A percentile compares a stretch with the other conserved stretches of the same genome.
Conservation (phyloP, 1,284 basidiomycete species). For the Irpex rosettiformis region DNA sequence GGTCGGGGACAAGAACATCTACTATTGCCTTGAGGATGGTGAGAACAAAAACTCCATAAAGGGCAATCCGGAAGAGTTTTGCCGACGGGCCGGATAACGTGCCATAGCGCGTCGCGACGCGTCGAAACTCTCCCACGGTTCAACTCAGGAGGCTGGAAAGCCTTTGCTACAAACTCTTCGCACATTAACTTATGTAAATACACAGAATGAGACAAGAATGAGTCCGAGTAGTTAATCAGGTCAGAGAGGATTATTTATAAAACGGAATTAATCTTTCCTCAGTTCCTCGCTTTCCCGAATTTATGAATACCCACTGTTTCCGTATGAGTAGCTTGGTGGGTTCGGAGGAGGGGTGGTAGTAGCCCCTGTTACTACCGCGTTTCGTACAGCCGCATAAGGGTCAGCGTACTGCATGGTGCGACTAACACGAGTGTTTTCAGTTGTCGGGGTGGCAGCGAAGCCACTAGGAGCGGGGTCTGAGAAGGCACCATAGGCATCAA, state of each 20-base stretch:
- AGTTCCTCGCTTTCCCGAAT: neutral
- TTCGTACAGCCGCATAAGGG: conserved; percentile 73
- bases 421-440: conserved; percentile 55
- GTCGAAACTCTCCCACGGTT: neutral
- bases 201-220: neutral
- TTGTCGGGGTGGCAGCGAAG: conserved; percentile 41
- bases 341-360: conserved; percentile 1
- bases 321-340: conserved; percentile 10
- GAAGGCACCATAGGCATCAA: conserved; percentile 87
- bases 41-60: neutral
- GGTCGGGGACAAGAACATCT: neutral
- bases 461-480: conserved; percentile 77
- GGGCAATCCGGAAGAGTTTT: neutral
- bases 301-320: neutral
- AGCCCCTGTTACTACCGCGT: conserved; percentile 28
- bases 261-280: neutral
- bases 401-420: conserved; percentile 88
- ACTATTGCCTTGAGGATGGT: neutral
- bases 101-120: neutral
- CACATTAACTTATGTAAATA: neutral
- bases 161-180: neutral
- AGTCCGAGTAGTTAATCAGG: neutral
- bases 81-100: neutral
- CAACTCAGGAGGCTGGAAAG: neutral
- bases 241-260: neutral